A percentile compares a stretch with the other conserved stretches of the same genome.
Evolutionary conservation across 805 yeast species (phyloP).

Genomic region (Komagataella pseudopastoris): DNA sequence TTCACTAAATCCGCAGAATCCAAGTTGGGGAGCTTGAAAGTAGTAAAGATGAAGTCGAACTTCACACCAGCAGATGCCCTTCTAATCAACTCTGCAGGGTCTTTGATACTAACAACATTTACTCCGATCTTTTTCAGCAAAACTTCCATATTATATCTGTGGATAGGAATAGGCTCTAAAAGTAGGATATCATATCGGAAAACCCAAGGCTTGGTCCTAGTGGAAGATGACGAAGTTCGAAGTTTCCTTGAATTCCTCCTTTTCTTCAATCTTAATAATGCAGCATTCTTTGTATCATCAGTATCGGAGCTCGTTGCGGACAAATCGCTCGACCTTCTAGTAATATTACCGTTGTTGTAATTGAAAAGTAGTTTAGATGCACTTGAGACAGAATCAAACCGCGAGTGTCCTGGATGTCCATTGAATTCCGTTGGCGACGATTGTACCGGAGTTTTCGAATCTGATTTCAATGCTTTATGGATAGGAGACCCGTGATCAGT

Average conservation of each 20-base stretch:
- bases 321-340: constrained; percentile 14
- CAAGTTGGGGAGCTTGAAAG: constrained; percentile 51
- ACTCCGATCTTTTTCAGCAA: constrained; percentile 63
- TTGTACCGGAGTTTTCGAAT: not conserved
- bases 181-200: constrained; percentile 43
- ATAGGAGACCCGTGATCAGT: constrained; percentile 1
- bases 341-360: not conserved
- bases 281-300: constrained; percentile 40
- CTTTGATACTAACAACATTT: constrained; percentile 60
- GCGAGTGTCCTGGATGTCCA: not conserved
- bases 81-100: constrained; percentile 74
- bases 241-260: constrained; percentile 35
- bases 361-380: not conserved
- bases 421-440: not conserved
- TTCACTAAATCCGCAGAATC: constrained; percentile 69
- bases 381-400: not conserved
- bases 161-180: constrained; percentile 81
- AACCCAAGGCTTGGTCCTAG: constrained; percentile 8
- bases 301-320: constrained; percentile 51
- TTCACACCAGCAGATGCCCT: constrained; percentile 72
- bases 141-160: constrained; percentile 51
- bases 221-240: constrained; percentile 12
- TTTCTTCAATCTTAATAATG: constrained; percentile 35
- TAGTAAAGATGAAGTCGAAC: constrained; percentile 75
- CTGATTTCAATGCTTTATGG: not conserved